These are phyloP conservation scores for Grigorovia transvaalensis DNA, from an alignment of 805 yeast genomes.

Conservation along the genomic window DNA sequence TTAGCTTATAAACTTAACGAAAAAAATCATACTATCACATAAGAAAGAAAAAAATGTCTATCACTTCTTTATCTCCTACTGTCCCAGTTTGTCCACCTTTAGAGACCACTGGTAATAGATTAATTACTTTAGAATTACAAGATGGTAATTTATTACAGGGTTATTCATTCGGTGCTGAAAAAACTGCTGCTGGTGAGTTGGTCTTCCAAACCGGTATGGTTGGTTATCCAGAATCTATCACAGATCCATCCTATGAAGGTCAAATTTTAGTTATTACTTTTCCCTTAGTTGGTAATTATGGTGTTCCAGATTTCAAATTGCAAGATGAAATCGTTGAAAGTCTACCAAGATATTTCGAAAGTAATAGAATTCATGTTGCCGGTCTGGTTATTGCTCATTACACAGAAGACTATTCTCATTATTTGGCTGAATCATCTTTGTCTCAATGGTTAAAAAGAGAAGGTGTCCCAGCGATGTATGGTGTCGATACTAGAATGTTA, in stretches of 20 bases:
- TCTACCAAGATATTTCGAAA: constrained; percentile 88
- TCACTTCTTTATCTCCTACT: constrained; percentile 38
- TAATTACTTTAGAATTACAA: constrained; percentile 80
- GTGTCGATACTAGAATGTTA: constrained; percentile 92
- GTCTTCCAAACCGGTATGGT: constrained; percentile 99
- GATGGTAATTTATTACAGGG: constrained; percentile 85
- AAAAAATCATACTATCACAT: neutral
- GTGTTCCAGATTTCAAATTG: constrained; percentile 86
- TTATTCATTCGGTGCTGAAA: constrained; percentile 92
- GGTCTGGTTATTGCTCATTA: constrained; percentile 95
- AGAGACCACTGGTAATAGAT: constrained; percentile 70
- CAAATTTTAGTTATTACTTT: constrained; percentile 94
- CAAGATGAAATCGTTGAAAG: constrained; percentile 64
- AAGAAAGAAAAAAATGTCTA: constrained; percentile 24
- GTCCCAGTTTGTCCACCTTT: constrained; percentile 87
- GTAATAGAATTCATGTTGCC: constrained; percentile 85
- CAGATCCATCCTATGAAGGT: constrained; percentile 97
- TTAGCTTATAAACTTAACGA: neutral
- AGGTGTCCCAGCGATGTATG: constrained; percentile 92
- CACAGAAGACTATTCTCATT: constrained; percentile 93
- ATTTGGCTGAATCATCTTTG: constrained; percentile 81
- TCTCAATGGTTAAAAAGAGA: constrained; percentile 90
- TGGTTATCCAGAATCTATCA: constrained; percentile 95
- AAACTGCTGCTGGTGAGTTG: constrained; percentile 86
- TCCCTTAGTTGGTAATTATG: constrained; percentile 96